Evolutionary conservation across 352 stramenopile species (phyloP), one percentile per base, ranked within the genome.

Genomic region (Phytophthora lateralis): DNA sequence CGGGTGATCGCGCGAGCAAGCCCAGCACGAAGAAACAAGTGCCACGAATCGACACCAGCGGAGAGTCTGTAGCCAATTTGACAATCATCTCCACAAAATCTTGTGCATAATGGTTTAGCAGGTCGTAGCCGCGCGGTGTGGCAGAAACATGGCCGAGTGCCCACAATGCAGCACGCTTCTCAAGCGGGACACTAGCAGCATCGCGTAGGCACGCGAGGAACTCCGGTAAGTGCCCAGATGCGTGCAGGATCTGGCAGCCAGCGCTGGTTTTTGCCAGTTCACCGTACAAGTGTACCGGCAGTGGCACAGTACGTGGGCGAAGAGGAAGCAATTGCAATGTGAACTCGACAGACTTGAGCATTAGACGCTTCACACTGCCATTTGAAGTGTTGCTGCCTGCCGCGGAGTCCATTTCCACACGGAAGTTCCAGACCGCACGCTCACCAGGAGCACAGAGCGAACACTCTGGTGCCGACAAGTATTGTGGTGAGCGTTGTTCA

Each of bases 331-430:
- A 64, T 56, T 96, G 85, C 2, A 96, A 69, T 11, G 88, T 96
- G 58, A 96, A 96, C 58, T 96, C 88, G 20, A 96, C 86, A 18
- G 85, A 95, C 62, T 96, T 95, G n/a, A 96, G 85, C 69, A 86
- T 55, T 24, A 95, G 46, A 3, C 88, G 83, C 56, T 92, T 94
- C 11, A 93, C 71, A 21, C 57, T 79, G 11, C 71, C 71, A 47
- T 76, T 76, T 43, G 68, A 64, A 47, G 68, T 76, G n/a, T 65
- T 84, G 8, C 69, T 76, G 14, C 71, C 70, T 5, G 78, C 75
- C 2, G 63, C 70, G 21, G 54, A 75, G 44, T 95, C 88, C 80
- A 91, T 89, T 63, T 96, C 88, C n/a, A 96, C 82, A 18, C 85
- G 84, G 54, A 95, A 96, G 35, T 94, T 96, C 88, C 88, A 96